Conservation (phyloP, 345 rosid genomes). For the Crucihimalaya himalaica region DNA sequence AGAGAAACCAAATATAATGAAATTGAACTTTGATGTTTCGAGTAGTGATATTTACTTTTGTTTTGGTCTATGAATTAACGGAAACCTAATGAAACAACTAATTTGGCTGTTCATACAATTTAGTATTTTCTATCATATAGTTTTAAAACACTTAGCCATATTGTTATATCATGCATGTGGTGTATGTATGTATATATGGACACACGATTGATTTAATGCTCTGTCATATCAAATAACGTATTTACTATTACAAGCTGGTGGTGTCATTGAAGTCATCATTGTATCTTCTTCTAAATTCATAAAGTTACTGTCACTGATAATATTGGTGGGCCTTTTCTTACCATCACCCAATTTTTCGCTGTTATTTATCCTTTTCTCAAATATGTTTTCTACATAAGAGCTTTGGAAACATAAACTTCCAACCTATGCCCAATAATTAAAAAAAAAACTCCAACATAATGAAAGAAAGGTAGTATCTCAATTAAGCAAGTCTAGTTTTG, state of each 20-base stretch:
- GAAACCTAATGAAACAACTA: too few species aligned
- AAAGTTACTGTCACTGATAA: constrained; percentile 37
- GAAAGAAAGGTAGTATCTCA: neutral
- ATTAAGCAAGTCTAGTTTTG: neutral
- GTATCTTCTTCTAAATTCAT: constrained; percentile 35
- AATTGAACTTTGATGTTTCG: neutral
- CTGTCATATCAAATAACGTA: constrained; percentile 40
- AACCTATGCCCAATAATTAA: neutral
- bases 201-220: constrained; percentile 34
- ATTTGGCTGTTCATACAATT: neutral
- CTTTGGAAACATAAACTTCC: neutral
- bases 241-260: constrained; percentile 33
- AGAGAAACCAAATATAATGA: neutral
- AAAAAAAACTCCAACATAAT: neutral
- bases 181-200: neutral
- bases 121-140: neutral
- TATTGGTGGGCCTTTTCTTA: constrained; percentile 28
- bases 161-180: constrained; percentile 2
- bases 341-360: constrained; percentile 5
- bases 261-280: constrained; percentile 45
- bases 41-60: neutral
- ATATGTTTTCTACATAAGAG: neutral
- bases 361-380: neutral
- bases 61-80: too few species aligned
- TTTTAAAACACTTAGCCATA: neutral